These are phyloP conservation scores for Paracorniculantispora psalliotae DNA, from an alignment of 2,329 filamentous ascomycete genomes.

Conservation along the genomic window DNA sequence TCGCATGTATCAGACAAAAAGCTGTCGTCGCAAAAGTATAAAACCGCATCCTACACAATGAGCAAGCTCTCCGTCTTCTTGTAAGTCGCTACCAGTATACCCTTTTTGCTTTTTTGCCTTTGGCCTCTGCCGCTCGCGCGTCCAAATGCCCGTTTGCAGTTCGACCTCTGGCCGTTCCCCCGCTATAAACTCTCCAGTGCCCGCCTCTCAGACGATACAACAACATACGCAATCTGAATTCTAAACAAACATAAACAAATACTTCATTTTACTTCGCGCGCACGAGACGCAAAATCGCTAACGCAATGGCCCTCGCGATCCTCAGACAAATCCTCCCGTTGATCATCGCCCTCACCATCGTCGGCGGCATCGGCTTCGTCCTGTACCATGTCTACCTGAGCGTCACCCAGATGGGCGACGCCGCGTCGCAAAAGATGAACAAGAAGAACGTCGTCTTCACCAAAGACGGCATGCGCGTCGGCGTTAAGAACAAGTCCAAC, in stretches of 20 bases:
- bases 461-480: slow-evolving; percentile 68
- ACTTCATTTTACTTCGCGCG: neutral
- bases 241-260: too few species aligned
- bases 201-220: neutral
- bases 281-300: neutral
- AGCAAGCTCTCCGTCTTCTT: slow-evolving; percentile 9
- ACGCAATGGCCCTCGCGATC: neutral
- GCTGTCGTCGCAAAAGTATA: neutral
- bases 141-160: neutral
- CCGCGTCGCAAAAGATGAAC: slow-evolving; percentile 65
- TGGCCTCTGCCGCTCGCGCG: too few species aligned
- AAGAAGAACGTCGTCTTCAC: slow-evolving; percentile 71
- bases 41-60: neutral
- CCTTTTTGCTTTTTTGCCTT: neutral
- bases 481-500: slow-evolving; percentile 61
- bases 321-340: slow-evolving; percentile 52
- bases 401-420: slow-evolving; percentile 58
- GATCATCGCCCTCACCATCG: slow-evolving; percentile 54
- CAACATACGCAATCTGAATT: too few species aligned
- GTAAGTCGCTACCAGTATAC: neutral
- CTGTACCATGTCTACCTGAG: slow-evolving; percentile 69
- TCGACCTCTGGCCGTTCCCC: neutral
- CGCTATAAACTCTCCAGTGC: neutral
- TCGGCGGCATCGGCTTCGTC: slow-evolving; percentile 57
- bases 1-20: neutral